These are phyloP conservation scores for Lecanicillium sp. DNA, from an alignment of 2,329 filamentous ascomycete species.

Conservation along the genomic window DNA sequence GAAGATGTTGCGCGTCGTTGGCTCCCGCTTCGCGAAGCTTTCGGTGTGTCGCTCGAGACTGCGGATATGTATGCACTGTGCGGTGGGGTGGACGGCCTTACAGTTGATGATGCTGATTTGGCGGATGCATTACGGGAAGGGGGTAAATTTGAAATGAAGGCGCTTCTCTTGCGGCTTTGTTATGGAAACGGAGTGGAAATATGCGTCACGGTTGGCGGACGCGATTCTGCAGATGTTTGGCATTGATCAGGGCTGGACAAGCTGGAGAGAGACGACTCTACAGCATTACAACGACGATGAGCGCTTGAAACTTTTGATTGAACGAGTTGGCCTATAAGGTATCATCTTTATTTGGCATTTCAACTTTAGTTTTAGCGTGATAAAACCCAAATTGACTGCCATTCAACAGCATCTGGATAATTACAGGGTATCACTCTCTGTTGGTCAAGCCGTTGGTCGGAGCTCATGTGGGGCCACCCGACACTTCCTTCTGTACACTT, in stretches of 20 bases:
- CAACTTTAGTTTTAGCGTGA: no score
- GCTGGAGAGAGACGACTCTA: conserved; percentile 14
- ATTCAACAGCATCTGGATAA: no score
- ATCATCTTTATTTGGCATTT: no score
- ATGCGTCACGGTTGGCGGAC: conserved; percentile 18
- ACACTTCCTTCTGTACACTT: no score
- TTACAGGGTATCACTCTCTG: no score
- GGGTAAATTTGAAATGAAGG: conserved; percentile 17
- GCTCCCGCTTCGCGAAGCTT: conserved; percentile 17
- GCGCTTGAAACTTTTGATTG: conserved; percentile 5
- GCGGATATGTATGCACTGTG: conserved; percentile 16
- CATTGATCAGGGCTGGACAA: conserved; percentile 11
- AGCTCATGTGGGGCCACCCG: no score
- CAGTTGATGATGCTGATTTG: conserved; percentile 15
- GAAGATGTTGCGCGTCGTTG: conserved; percentile 23
- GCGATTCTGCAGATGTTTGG: conserved; percentile 18
- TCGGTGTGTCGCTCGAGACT: conserved; percentile 16
- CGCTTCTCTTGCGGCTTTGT: conserved; percentile 20
- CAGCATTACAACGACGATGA: conserved; percentile 14
- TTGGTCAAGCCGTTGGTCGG: no score
- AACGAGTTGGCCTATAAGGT: not conserved
- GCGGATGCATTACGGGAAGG: conserved; percentile 13
- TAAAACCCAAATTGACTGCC: no score
- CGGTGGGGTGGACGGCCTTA: conserved; percentile 14
- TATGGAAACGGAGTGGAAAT: conserved; percentile 16